Percentiles rank a stretch among this genome's conserved stretches.
phyloP scores from a whole-genome alignment of 2,329 filamentous ascomycete species.

The Aspergillus carbonarius region DNA sequence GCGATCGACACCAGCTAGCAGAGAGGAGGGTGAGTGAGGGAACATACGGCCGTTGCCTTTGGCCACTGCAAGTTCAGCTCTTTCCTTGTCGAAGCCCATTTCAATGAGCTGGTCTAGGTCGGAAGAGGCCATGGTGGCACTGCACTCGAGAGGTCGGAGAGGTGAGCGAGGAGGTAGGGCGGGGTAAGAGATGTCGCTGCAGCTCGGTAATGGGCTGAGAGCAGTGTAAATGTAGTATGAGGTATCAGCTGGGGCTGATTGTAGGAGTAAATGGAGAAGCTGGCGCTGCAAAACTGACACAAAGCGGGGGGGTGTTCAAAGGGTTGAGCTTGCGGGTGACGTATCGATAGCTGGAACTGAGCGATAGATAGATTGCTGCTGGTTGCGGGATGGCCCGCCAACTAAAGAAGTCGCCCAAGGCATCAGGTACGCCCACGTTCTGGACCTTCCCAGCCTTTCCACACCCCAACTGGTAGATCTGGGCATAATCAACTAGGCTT shows the following conservation, averaged over 20 bases:
- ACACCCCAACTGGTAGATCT: too few relatives aligned
- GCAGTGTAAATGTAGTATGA: too few relatives aligned
- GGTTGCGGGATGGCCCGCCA: slow-evolving; percentile 17
- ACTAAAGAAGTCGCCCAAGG: background rate
- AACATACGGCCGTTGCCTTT: slow-evolving; percentile 73
- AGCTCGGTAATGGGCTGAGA: background rate
- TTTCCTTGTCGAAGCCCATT: slow-evolving; percentile 78
- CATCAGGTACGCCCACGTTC: background rate
- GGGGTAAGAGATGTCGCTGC: background rate
- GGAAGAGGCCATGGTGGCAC: slow-evolving; percentile 40
- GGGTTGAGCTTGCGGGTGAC: slow-evolving; percentile 28
- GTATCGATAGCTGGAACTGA: slow-evolving; percentile 19
- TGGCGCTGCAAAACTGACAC: background rate
- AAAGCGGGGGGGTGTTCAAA: slow-evolving; percentile 5
- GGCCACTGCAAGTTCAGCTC: slow-evolving; percentile 79
- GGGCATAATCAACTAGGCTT: too few relatives aligned
- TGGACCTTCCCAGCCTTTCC: background rate
- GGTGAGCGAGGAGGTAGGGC: background rate
- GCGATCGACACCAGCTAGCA: background rate
- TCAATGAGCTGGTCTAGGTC: slow-evolving; percentile 63
- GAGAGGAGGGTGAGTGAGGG: background rate
- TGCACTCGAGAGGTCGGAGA: background rate
- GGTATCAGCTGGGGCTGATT: background rate
- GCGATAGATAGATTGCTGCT: slow-evolving; percentile 24
- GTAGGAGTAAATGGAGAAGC: too few relatives aligned